Base-by-base conservation (phyloP, 139 green algal species). In the Chlamydomonas sphaeroides region DNA sequence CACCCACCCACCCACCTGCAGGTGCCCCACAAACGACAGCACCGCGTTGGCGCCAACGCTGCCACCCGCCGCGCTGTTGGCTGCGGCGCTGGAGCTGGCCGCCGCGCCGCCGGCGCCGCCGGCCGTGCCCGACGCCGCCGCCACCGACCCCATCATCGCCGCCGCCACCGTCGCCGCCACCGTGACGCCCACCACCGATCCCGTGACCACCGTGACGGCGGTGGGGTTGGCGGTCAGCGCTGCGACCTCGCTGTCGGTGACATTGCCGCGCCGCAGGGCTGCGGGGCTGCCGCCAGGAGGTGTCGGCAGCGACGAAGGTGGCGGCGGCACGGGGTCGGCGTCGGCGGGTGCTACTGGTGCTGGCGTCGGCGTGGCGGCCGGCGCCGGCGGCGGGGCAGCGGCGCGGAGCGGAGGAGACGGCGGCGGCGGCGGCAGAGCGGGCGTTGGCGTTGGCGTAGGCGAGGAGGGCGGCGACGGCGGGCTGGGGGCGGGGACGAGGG, bases 1-100 rank as follows among this genome's bases (percentile, higher is more conserved):
- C n/a, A n/a, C n/a, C n/a, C n/a, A n/a, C n/a, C n/a, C 53, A 62
- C 59, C 28, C 59, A 66, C 59, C 28, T 36, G 73, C 73, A 80
- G 51, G 39, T 80, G 73, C 6, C 39, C 39, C 38, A 80, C 73
- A 5, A 83, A 65, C 14, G 62, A 42, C 30, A 71, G 41, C 20
- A 45, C 48, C 41, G 45, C 76, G 10, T 39, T 62, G 6, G 36
- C 32, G 42, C 62, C 76, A 1, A 42, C 63, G 8, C 45, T 33
- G 42, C 76, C 36, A 35, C 65, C 33, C 0, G 42, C 63, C n/a
- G 14, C 45, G 6, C 41, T 61, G n/a, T 28, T 21, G 3, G 26
- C 26, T 1, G 49, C 23, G 1, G 35, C 41, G n/a, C 61, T n/a
- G n/a, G n/a, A n/a, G n/a, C n/a, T 38, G 32, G 14, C 26, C 5